Evolutionary conservation across 768 basidiomycete species (phyloP).

Genomic region (Lactifluus echinatus): DNA sequence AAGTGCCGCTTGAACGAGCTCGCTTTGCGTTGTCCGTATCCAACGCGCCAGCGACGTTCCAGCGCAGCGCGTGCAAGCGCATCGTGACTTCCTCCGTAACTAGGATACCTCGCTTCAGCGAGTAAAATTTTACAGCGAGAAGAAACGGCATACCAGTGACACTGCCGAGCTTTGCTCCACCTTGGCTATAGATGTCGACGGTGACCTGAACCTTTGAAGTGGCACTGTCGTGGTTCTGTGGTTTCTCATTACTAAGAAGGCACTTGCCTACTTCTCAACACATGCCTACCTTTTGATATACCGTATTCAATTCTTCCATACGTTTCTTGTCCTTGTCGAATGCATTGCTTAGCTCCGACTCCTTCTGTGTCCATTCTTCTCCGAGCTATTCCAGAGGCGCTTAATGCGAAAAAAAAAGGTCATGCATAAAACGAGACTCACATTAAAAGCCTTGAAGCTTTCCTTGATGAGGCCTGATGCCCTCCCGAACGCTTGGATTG

Average conservation of each 20-base stretch:
- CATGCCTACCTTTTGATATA: neutral
- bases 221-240: neutral
- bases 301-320: neutral
- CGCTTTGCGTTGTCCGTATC: neutral
- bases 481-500: neutral
- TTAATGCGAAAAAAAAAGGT: neutral
- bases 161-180: neutral
- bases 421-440: neutral
- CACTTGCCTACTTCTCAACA: neutral
- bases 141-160: neutral
- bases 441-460: neutral
- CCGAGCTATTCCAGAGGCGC: neutral
- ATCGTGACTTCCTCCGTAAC: neutral
- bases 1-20: constrained; percentile 4
- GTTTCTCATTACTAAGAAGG: neutral
- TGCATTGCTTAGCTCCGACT: neutral
- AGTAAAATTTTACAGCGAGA: neutral
- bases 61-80: constrained; percentile 9
- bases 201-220: neutral
- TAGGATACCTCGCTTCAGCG: neutral
- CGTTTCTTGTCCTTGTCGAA: constrained; percentile 1
- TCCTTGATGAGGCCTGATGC: neutral
- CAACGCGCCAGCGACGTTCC: neutral
- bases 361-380: neutral
- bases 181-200: neutral